These are phyloP conservation scores for Diaporthe aspalathi DNA, from an alignment of 2,329 filamentous ascomycete genomes.

Conservation along the genomic window DNA sequence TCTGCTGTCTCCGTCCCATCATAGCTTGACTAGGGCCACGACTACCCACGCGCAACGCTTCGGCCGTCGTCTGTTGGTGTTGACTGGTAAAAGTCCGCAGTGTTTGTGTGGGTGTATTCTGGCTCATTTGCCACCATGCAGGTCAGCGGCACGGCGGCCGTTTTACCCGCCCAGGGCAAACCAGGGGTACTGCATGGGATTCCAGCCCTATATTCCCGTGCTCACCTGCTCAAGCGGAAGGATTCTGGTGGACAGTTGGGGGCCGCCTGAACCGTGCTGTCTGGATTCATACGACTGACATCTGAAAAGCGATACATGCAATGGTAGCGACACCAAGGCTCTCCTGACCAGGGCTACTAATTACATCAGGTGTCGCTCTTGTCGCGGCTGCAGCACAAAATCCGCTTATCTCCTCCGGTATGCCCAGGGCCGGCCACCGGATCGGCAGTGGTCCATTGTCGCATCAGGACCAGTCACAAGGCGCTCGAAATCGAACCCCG, in stretches of 20 bases:
- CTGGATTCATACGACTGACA: neutral
- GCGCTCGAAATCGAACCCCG: neutral
- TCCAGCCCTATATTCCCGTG: constrained; percentile 33
- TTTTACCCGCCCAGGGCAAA: constrained; percentile 31
- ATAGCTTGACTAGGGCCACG: neutral
- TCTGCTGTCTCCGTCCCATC: neutral
- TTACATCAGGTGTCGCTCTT: neutral
- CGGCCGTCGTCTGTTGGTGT: neutral
- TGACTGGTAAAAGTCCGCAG: neutral
- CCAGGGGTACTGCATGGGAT: constrained; percentile 32
- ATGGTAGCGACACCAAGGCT: neutral
- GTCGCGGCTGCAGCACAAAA: neutral
- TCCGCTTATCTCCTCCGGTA: neutral
- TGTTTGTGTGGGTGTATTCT: neutral
- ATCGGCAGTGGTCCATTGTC: constrained; percentile 14
- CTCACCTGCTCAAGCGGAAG: constrained; percentile 17
- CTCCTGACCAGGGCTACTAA: no score
- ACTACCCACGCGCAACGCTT: constrained; percentile 1
- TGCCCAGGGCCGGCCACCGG: neutral
- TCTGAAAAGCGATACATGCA: neutral
- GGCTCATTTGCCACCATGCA: constrained; percentile 24
- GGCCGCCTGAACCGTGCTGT: neutral
- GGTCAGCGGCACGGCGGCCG: constrained; percentile 24
- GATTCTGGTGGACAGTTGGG: constrained; percentile 27
- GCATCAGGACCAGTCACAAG: constrained; percentile 18